Evolutionary conservation across 192 early-diverging fungal genomes (phyloP).

Genomic region (Allomyces macrogynus): DNA sequence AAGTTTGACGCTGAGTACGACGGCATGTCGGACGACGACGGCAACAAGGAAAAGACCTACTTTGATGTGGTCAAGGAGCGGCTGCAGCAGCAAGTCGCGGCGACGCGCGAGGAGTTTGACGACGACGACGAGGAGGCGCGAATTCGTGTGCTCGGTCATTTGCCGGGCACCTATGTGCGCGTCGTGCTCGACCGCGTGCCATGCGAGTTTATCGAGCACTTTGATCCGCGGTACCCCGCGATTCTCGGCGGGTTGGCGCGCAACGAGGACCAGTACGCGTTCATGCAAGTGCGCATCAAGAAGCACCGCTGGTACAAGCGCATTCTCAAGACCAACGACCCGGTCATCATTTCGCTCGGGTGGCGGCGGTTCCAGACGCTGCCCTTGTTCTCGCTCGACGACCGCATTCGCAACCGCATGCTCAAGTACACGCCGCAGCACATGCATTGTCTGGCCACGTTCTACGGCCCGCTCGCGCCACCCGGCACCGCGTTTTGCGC

Average conservation of each 20-base stretch:
- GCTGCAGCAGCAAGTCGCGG: conserved; percentile 58
- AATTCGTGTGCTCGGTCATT: conserved; percentile 74
- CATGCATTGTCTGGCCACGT: conserved; percentile 94
- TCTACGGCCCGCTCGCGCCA: conserved; percentile 86
- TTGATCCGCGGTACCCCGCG: conserved; percentile 76
- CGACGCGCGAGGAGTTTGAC: conserved; percentile 75
- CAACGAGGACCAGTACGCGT: conserved; percentile 81
- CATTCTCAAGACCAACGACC: conserved; percentile 94
- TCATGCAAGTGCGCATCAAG: conserved; percentile 90
- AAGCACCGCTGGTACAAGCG: conserved; percentile 90
- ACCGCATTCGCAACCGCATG: conserved; percentile 87
- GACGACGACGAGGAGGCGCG: conserved; percentile 52
- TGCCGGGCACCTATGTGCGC: conserved; percentile 83
- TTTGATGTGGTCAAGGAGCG: conserved; percentile 80
- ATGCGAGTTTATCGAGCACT: conserved; percentile 81
- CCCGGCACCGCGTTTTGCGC: conserved; percentile 95
- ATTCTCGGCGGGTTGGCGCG: conserved; percentile 75
- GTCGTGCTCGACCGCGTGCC: conserved; percentile 78
- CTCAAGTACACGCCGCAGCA: conserved; percentile 99
- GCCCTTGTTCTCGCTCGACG: conserved; percentile 79
- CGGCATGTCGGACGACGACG: conserved; percentile 9
- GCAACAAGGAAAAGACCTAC: conserved; percentile 52
- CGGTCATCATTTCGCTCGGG: conserved; percentile 88
- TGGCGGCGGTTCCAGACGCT: conserved; percentile 97
- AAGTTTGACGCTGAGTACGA: conserved; percentile 88